Evolutionary conservation across 306 rosid species (phyloP).

Genomic region (Pterocarpus macrocarpus): DNA sequence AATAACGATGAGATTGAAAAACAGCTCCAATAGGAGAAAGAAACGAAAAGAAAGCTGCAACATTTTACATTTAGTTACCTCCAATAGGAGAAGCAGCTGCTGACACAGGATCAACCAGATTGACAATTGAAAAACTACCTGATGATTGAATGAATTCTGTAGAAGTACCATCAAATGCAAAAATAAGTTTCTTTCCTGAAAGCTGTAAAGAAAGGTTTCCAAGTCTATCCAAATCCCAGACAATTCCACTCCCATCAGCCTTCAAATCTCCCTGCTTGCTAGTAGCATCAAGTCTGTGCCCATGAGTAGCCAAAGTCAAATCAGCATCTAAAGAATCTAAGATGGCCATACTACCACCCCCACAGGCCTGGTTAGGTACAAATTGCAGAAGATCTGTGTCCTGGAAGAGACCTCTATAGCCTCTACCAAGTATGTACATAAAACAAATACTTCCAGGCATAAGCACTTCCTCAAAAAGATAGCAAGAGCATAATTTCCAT

Average conservation of each 20-base stretch:
- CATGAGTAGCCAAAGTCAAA: constrained; percentile 67
- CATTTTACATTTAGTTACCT: constrained; percentile 64
- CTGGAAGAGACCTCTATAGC: constrained; percentile 96
- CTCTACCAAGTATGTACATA: constrained; percentile 99
- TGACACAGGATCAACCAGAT: constrained; percentile 96
- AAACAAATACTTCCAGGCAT: constrained; percentile 91
- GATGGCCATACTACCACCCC: constrained; percentile 98
- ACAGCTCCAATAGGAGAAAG: constrained; percentile 36
- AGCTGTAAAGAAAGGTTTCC: constrained; percentile 93
- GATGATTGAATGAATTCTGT: constrained; percentile 78
- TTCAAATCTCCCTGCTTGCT: constrained; percentile 76
- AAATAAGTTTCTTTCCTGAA: constrained; percentile 92
- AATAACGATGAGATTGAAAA: constrained; percentile 30
- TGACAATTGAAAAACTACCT: constrained; percentile 87
- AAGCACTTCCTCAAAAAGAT: constrained; percentile 97
- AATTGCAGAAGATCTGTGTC: constrained; percentile 95
- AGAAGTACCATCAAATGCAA: constrained; percentile 97
- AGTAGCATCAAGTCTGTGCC: constrained; percentile 77
- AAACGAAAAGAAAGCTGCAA: constrained; percentile 33
- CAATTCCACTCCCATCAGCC: constrained; percentile 98
- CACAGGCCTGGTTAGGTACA: constrained; percentile 98
- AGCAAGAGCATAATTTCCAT: constrained; percentile 97
- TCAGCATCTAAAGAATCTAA: constrained; percentile 94
- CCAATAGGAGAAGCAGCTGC: constrained; percentile 99
- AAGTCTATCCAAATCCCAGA: constrained; percentile 98